Conservation (phyloP, 108 stramenopile species). For the Discostella pseudostelligera region DNA sequence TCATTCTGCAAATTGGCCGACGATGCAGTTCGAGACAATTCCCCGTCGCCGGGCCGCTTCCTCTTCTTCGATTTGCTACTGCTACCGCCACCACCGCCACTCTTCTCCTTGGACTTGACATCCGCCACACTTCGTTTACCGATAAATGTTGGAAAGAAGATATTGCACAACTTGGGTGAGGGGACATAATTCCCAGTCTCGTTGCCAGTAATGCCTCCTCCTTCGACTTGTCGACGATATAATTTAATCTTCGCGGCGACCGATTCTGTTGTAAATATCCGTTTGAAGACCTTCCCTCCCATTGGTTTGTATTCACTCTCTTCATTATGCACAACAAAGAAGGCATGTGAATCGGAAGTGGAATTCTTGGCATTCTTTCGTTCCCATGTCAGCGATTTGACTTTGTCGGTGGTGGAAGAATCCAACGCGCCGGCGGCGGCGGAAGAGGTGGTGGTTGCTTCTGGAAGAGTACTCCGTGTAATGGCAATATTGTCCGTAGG, state of each 20-base stretch:
- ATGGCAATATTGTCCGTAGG: conserved; percentile 1
- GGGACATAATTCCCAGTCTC: conserved; percentile 46
- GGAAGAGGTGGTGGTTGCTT: conserved; percentile 12
- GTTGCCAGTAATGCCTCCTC: background rate
- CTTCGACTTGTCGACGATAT: conserved; percentile 39
- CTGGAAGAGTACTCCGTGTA: conserved; percentile 21
- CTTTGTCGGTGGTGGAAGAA: background rate
- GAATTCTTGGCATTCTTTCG: conserved; percentile 7
- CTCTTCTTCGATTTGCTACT: conserved; percentile 32
- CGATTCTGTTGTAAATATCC: conserved; percentile 43
- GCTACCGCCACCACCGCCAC: background rate
- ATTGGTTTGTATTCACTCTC: conserved; percentile 32
- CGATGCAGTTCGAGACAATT: background rate
- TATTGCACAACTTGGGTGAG: conserved; percentile 49
- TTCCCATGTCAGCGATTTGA: conserved; percentile 38
- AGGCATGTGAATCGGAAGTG: conserved; percentile 68
- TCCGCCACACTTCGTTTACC: conserved; percentile 24
- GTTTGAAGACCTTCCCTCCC: conserved; percentile 37
- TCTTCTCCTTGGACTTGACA: conserved; percentile 24
- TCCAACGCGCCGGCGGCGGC: conserved; percentile 14
- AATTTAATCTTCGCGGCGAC: conserved; percentile 53
- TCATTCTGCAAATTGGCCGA: conserved; percentile 18
- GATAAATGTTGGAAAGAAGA: conserved; percentile 63
- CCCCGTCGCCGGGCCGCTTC: conserved; percentile 12
- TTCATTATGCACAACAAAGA: conserved; percentile 46